Evolutionary conservation across 768 basidiomycete genomes (phyloP).

Genomic region (Russula brevipes): DNA sequence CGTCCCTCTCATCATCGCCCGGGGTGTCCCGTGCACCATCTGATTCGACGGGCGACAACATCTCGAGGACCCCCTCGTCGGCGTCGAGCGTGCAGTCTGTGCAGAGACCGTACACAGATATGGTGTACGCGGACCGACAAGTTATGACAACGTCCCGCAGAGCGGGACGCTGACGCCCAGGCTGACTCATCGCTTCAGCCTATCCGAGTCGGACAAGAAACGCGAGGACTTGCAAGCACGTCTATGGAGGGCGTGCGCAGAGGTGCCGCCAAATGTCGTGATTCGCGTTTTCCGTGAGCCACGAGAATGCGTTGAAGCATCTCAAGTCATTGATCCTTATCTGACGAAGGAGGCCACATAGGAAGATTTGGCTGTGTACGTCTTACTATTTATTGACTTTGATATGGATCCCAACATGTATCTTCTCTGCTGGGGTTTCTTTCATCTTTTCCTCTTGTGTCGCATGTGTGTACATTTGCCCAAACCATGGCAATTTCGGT

Average conservation of each 20-base stretch:
- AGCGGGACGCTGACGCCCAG: background rate
- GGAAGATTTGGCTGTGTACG: background rate
- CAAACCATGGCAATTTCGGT: background rate
- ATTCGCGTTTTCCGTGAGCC: constrained; percentile 67
- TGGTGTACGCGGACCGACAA: constrained; percentile 12
- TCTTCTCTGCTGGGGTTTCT: background rate
- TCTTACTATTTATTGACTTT: background rate
- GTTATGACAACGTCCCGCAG: background rate
- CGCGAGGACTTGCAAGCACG: constrained; percentile 56
- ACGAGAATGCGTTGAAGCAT: constrained; percentile 61
- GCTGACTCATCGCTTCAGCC: constrained; percentile 6
- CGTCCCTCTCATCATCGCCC: background rate
- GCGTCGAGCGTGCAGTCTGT: background rate
- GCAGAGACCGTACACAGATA: background rate
- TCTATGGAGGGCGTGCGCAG: constrained; percentile 54
- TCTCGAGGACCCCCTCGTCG: background rate
- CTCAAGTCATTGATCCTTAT: constrained; percentile 32
- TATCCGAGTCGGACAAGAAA: constrained; percentile 52
- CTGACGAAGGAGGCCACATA: background rate
- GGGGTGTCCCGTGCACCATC: constrained; percentile 4
- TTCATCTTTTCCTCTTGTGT: background rate
- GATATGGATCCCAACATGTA: background rate
- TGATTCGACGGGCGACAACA: background rate
- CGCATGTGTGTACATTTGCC: background rate
- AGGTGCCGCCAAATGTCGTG: constrained; percentile 51